Evolutionary conservation across 176 grass and related monocot species (phyloP), one percentile per base, ranked within the genome.

Genomic region (Oryza meridionalis): DNA sequence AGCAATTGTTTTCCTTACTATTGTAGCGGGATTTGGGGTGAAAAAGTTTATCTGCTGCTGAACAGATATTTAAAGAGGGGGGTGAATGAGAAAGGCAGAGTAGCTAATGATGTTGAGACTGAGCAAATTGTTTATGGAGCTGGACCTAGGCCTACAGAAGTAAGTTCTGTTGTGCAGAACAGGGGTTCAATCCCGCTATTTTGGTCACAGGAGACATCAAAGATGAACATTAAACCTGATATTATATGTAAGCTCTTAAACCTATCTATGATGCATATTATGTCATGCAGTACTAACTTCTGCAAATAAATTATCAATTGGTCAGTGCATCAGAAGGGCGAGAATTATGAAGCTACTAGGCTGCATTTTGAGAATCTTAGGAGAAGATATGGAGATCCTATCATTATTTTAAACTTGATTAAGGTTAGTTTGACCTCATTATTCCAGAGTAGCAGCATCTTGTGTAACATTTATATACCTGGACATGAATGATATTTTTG

Each of bases 351-450:
- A 88, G 93, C 91, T 65, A 93, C 93, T 13, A 84, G 80, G 33
- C 96, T 92, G 83, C 96, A 98, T 85, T 98, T 98, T 68, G 82
- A 95, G 71, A 92, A 98, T 88, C 93, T 98, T 50, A 90, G 84
- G 75, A 68, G 40, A 71, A 89, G 96, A 90, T 98, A 95, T 63
- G 96, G 96, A 35, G 86, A 89, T 58, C 96, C 96, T 84, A 93
- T 98, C 47, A 95, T 95, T 82, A 98, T 98, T 65, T 90, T 98
- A 43, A 95, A 98, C 81, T 88, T 98, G 70, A 98, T 95, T 87
- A 98, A 98, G 93, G 96, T 98, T 70, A 79, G 77, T 69, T 76
- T 79, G 61, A 67, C 25, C 40, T 15, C 82, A 40, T 59, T 82
- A 40, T 88, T 84, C 33, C 65, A 24, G 10, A 55, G 31, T 84